A percentile compares a stretch with the other conserved stretches of the same genome.
phyloP scores from a whole-genome alignment of 805 yeast species.

The Lipomyces japonicus region DNA sequence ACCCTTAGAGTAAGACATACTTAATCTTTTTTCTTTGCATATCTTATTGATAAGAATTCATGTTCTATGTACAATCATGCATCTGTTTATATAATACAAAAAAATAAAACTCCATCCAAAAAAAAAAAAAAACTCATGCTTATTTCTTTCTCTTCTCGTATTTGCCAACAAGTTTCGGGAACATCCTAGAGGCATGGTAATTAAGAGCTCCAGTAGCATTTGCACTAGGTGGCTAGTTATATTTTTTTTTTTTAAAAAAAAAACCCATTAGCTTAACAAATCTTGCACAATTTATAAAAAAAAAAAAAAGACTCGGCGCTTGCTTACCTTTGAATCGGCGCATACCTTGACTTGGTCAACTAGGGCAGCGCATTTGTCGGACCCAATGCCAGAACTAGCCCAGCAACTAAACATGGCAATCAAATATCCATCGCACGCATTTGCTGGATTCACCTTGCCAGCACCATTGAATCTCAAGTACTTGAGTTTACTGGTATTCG shows the following conservation, averaged over 20 bases:
- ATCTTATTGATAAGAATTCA: neutral
- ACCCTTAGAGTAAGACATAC: neutral
- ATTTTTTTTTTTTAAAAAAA: conserved; percentile 3
- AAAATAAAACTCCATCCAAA: conserved; percentile 1
- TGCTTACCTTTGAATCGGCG: conserved; percentile 12
- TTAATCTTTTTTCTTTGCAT: neutral
- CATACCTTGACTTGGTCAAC: conserved; percentile 15
- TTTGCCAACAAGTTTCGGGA: conserved; percentile 11
- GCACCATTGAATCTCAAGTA: conserved; percentile 14
- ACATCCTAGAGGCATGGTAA: conserved; percentile 28
- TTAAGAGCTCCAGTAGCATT: too few relatives aligned
- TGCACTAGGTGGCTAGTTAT: conserved; percentile 16
- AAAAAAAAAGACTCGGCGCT: neutral
- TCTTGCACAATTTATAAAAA: neutral
- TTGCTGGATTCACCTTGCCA: conserved; percentile 1
- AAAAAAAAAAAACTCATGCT: neutral
- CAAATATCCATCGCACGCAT: conserved; percentile 21
- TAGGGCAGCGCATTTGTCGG: conserved; percentile 17
- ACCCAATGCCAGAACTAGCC: conserved; percentile 25
- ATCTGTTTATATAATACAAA: conserved; percentile 1
- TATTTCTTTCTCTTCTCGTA: neutral
- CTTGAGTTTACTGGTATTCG: conserved; percentile 6
- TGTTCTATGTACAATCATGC: neutral
- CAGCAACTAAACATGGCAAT: conserved; percentile 26
- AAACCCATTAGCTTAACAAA: neutral